Conservation (phyloP, 2,329 filamentous ascomycete genomes). For the Verticillium klebahnii region DNA sequence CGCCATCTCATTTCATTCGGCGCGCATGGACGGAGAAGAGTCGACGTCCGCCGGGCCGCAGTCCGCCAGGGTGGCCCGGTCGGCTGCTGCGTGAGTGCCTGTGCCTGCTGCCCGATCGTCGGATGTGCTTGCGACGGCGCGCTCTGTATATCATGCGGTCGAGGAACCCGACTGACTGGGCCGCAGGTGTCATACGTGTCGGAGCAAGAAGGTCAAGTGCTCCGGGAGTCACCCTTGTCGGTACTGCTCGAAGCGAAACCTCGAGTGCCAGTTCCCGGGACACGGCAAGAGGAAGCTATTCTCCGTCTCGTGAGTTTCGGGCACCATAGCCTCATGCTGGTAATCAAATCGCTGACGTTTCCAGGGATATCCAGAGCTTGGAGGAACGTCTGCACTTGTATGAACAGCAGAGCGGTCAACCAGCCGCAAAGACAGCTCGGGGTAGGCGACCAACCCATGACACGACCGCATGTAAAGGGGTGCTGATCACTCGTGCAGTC, state of each 20-base stretch:
- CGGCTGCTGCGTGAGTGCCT: neutral
- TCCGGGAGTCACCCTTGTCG: neutral
- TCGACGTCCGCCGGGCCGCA: neutral
- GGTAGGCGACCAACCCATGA: neutral
- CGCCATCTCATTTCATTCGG: neutral
- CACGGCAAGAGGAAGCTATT: neutral
- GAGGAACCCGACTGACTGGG: neutral
- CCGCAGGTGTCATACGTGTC: neutral
- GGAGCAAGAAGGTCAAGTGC: slow-evolving; percentile 2
- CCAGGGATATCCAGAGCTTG: neutral
- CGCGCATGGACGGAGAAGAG: neutral
- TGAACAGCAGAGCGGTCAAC: neutral
- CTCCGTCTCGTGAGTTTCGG: neutral
- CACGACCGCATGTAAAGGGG: neutral
- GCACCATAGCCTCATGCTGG: neutral
- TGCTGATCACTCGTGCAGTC: neutral
- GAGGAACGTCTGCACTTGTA: neutral
- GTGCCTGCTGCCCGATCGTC: neutral
- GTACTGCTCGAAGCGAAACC: neutral
- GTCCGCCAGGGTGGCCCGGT: neutral
- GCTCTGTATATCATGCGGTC: too few species aligned
- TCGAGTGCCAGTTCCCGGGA: neutral
- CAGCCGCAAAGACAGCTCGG: neutral
- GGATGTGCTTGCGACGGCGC: neutral
- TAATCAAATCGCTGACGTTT: neutral